Conservation (phyloP, 495 filamentous ascomycete species). For the Lindgomyces ingoldianus region DNA sequence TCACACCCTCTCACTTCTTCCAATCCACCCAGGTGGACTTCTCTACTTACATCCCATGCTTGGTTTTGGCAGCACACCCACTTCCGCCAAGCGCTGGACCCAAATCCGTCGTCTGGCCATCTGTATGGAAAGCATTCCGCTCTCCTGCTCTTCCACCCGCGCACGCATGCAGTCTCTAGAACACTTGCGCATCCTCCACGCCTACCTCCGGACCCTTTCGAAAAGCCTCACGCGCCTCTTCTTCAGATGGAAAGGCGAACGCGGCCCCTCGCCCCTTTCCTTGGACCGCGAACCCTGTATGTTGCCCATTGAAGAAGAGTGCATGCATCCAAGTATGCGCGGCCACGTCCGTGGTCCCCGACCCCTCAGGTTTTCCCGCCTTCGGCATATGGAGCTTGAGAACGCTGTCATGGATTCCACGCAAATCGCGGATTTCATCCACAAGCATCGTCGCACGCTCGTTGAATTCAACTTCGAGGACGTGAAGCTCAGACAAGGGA, state of each 20-base stretch:
- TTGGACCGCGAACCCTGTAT: constrained; percentile 64
- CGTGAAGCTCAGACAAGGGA: constrained; percentile 62
- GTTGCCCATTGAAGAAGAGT: constrained; percentile 48
- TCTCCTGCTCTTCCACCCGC: constrained; percentile 40
- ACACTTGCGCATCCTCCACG: constrained; percentile 73
- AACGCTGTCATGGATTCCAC: constrained; percentile 67
- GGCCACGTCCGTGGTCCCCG: constrained; percentile 22
- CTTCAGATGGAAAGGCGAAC: constrained; percentile 70
- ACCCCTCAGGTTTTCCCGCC: constrained; percentile 54
- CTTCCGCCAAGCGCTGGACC: constrained; percentile 64
- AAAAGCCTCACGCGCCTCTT: constrained; percentile 60
- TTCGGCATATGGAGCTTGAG: constrained; percentile 64
- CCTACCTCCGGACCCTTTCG: constrained; percentile 67
- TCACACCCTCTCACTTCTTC: constrained; percentile 62
- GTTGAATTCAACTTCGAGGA: constrained; percentile 73
- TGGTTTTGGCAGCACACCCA: constrained; percentile 67
- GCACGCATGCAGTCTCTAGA: constrained; percentile 57
- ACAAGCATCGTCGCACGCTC: constrained; percentile 61
- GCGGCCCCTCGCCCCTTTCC: constrained; percentile 66
- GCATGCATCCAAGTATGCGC: constrained; percentile 41
- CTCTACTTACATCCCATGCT: constrained; percentile 67
- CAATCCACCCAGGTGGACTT: constrained; percentile 67
- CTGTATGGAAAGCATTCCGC: constrained; percentile 64
- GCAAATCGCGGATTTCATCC: constrained; percentile 64
- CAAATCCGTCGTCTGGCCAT: constrained; percentile 71